Conservation (phyloP, 257 asterid genomes). For the Gentiana macrophylla region DNA sequence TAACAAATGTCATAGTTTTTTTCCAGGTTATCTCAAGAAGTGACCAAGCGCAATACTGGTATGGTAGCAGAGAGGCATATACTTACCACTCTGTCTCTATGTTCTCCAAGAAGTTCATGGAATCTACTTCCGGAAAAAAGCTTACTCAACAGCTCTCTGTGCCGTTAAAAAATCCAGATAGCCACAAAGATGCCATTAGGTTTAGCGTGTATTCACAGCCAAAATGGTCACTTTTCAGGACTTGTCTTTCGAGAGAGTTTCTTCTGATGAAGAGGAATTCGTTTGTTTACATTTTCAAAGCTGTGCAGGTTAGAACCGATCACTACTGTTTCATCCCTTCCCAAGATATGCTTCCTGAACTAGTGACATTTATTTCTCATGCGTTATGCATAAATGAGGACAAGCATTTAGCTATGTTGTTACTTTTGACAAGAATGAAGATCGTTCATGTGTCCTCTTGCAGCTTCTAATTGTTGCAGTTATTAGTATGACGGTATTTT, state of each 20-base stretch:
- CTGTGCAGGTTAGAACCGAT: conserved; percentile 28
- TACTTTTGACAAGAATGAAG: no score
- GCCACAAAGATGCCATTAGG: conserved; percentile 26
- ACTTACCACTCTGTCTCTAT: conserved; percentile 25
- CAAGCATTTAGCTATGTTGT: no score
- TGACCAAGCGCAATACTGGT: conserved; percentile 54
- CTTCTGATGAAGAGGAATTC: conserved; percentile 46
- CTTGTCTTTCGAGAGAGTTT: conserved; percentile 40
- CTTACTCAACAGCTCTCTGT: conserved; percentile 23
- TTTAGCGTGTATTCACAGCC: conserved; percentile 30
- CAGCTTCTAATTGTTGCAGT: conserved; percentile 40
- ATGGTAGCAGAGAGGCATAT: conserved; percentile 15
- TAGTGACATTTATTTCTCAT: background rate
- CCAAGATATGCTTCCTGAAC: background rate
- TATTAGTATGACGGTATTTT: conserved; percentile 37
- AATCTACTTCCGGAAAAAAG: conserved; percentile 22
- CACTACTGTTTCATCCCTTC: background rate
- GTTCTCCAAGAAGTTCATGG: conserved; percentile 26
- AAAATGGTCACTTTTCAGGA: conserved; percentile 32
- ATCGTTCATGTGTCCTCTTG: conserved; percentile 1
- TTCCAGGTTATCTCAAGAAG: conserved; percentile 33
- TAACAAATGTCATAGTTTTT: background rate
- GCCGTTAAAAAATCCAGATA: conserved; percentile 25
- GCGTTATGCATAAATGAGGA: background rate
- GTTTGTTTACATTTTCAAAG: conserved; percentile 34